Evolutionary conservation across 2,329 filamentous ascomycete species (phyloP).

Genomic region (Xylaria sp.): DNA sequence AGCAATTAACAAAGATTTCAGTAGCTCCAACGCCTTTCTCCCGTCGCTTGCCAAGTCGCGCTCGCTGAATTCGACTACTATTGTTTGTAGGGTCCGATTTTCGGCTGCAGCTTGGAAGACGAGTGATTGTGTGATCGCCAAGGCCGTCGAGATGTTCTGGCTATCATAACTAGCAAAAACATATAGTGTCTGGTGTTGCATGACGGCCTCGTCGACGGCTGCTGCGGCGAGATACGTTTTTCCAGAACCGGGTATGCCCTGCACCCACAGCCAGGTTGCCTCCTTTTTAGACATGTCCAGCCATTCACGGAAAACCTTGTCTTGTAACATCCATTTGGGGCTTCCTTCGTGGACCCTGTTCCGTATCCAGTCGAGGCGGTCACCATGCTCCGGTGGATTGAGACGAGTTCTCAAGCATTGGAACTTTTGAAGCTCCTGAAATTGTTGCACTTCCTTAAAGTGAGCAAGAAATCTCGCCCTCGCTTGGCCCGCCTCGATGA

Average conservation of each 20-base stretch:
- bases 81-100: constrained; percentile 38
- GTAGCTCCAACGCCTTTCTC: constrained; percentile 41
- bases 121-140: constrained; percentile 39
- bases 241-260: constrained; percentile 40
- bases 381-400: constrained; percentile 32
- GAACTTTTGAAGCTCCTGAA: constrained; percentile 29
- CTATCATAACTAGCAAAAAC: constrained; percentile 36
- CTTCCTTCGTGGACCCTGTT: constrained; percentile 13
- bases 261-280: constrained; percentile 38
- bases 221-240: no score
- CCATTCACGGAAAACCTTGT: constrained; percentile 36
- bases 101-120: constrained; percentile 40
- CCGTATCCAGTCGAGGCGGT: constrained; percentile 26
- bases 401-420: constrained; percentile 31
- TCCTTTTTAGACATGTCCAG: constrained; percentile 25
- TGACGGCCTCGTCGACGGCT: constrained; percentile 13
- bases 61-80: constrained; percentile 37
- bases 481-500: no score
- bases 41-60: constrained; percentile 36
- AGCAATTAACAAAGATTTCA: constrained; percentile 39
- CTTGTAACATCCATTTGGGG: constrained; percentile 34
- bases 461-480: constrained; percentile 18
- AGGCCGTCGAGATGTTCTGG: constrained; percentile 25
- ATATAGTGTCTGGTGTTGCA: constrained; percentile 27
- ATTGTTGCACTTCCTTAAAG: constrained; percentile 22